Evolutionary conservation across 1,139 yeast species (phyloP), one percentile per base, ranked within the genome.

Genomic region (Taphrina confusa): DNA sequence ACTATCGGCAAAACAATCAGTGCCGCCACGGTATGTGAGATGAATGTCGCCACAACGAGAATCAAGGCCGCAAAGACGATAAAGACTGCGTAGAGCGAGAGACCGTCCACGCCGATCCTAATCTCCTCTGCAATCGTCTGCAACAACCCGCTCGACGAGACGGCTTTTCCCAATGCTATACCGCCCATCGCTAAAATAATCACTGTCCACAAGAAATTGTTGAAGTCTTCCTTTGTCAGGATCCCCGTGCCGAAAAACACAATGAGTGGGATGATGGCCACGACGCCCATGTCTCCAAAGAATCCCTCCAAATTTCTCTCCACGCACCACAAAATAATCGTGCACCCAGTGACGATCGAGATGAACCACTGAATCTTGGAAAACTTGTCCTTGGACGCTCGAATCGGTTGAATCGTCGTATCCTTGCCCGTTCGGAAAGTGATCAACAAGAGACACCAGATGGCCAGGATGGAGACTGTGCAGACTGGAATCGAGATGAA

Each of bases 181-280:
- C 97, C 97, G 61, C 97, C 97, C 97, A 90, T 90, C 4, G 97
- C 97, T 65, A 91, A 78, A 61, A 91, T 81, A 18, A 91, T 90
- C 68, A 91, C 91, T 0, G 92, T 85, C 97, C 97, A 91, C 65
- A 95, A 83, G 74, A 87, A 91, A 70, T 87, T 89, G 74, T 91
- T 91, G 71, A 91, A 87, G 70, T 91, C 97, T 60, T 88, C 95
- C 11, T 87, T 83, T 44, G 85, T 82, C 63, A 91, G 75, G 44
- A 90, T 73, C 1, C 96, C 96, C 0, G 96, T 82, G 25, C 97
- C 97, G 68, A 90, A 91, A 69, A 91, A 83, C 20, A 88, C 74
- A 4, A 90, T 82, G 71, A 91, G 81, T 23, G 97, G 96, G 37
- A 90, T 80, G 65, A 88, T 76, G 0, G 97, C 90, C 65, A 91